phyloP scores from a whole-genome alignment of 2,329 filamentous ascomycete genomes.

The Teratosphaeria nubilosa region DNA sequence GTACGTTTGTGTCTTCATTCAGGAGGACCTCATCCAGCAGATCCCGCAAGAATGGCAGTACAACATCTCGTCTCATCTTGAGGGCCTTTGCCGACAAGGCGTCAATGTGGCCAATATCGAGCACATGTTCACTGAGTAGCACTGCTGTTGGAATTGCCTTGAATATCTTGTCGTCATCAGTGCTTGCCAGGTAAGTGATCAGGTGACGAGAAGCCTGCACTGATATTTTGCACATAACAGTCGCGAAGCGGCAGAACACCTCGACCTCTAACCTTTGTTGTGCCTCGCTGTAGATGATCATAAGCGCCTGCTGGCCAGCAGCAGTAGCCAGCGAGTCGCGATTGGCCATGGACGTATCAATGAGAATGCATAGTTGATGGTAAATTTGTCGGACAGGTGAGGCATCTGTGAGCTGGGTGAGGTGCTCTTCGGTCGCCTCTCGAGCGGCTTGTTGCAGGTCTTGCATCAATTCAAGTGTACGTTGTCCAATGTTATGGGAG shows the following conservation, averaged over 20 bases:
- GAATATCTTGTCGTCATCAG: conserved; percentile 52
- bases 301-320: conserved; percentile 38
- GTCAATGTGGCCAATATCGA: conserved; percentile 50
- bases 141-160: conserved; percentile 52
- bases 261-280: conserved; percentile 51
- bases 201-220: conserved; percentile 45
- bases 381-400: conserved; percentile 49
- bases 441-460: conserved; percentile 48
- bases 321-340: conserved; percentile 47
- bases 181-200: conserved; percentile 38
- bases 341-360: conserved; percentile 41
- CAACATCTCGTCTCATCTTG: conserved; percentile 57
- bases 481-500: conserved; percentile 42
- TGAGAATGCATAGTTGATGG: conserved; percentile 44
- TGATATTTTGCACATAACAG: conserved; percentile 53
- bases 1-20: conserved; percentile 63
- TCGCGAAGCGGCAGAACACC: conserved; percentile 51
- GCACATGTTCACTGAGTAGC: conserved; percentile 48
- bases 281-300: conserved; percentile 44
- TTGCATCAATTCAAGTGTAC: conserved; percentile 44
- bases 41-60: conserved; percentile 69
- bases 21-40: conserved; percentile 71
- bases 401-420: conserved; percentile 46
- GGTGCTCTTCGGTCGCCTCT: conserved; percentile 47
- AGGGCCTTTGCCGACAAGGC: conserved; percentile 64